These are phyloP conservation scores for Lagenaria siceraria DNA, from an alignment of 306 rosid genomes.

Conservation along the genomic window DNA sequence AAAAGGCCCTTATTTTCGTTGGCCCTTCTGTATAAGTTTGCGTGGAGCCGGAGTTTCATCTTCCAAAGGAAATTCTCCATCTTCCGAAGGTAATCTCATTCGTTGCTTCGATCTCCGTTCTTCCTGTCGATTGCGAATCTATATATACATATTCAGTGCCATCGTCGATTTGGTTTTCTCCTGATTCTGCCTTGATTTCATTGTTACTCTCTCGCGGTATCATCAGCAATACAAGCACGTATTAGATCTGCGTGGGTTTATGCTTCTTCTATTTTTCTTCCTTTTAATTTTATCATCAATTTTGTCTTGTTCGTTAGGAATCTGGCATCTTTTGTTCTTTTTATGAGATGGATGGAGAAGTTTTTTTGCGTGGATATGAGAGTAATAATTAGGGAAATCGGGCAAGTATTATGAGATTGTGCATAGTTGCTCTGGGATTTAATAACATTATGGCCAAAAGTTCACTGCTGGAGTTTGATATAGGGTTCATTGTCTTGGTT, in stretches of 20 bases:
- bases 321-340: background rate
- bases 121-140: background rate
- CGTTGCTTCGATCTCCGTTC: background rate
- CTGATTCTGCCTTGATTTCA: background rate
- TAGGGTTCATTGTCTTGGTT: background rate
- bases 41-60: background rate
- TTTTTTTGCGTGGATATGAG: background rate
- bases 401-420: background rate
- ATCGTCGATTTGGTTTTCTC: background rate
- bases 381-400: too few species aligned
- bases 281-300: background rate
- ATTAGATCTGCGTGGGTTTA: background rate
- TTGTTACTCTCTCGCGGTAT: background rate
- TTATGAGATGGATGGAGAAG: constrained; percentile 1
- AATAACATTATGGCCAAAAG: background rate
- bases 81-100: background rate
- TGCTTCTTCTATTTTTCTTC: background rate
- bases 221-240: background rate
- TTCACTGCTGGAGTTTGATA: background rate
- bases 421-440: background rate
- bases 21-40: background rate
- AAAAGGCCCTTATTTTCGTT: background rate
- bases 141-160: background rate
- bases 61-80: constrained; percentile 3
- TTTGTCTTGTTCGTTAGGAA: background rate